Evolutionary conservation across 768 basidiomycete species (phyloP).

Genomic region (Phlebiopsis flavidoalba): DNA sequence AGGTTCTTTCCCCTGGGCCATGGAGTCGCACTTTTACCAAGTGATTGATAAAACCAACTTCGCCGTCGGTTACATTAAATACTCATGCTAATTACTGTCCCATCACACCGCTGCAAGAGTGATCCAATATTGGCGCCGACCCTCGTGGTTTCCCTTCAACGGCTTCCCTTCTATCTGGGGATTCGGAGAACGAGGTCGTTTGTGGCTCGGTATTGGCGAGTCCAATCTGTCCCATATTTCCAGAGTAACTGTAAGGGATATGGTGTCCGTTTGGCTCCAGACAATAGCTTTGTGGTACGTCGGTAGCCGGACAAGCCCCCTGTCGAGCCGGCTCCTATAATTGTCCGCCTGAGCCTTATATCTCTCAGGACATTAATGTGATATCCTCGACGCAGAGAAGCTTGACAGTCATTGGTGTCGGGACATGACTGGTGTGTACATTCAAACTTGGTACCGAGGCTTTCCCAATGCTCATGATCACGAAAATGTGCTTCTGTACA

Average conservation of each 20-base stretch:
- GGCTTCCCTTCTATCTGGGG: too few species aligned
- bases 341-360: constrained; percentile 19
- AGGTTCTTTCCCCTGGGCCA: too few species aligned
- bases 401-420: constrained; percentile 25
- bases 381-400: constrained; percentile 26
- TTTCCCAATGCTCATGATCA: not conserved
- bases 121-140: too few species aligned
- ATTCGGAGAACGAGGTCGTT: too few species aligned
- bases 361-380: constrained; percentile 27
- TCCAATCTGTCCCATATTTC: constrained; percentile 33
- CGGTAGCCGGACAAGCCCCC: constrained; percentile 42
- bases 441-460: not conserved
- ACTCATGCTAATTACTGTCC: too few species aligned
- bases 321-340: constrained; percentile 21
- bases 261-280: constrained; percentile 41
- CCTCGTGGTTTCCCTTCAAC: too few species aligned
- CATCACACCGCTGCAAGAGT: too few species aligned
- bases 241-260: constrained; percentile 35
- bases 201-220: too few species aligned
- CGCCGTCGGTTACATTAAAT: too few species aligned
- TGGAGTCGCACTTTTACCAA: too few species aligned
- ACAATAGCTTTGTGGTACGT: constrained; percentile 48
- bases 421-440: constrained; percentile 30
- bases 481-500: constrained; percentile 30
- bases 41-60: too few species aligned